Conservation (phyloP, 306 rosid species). For the Arachis hypogaea region DNA sequence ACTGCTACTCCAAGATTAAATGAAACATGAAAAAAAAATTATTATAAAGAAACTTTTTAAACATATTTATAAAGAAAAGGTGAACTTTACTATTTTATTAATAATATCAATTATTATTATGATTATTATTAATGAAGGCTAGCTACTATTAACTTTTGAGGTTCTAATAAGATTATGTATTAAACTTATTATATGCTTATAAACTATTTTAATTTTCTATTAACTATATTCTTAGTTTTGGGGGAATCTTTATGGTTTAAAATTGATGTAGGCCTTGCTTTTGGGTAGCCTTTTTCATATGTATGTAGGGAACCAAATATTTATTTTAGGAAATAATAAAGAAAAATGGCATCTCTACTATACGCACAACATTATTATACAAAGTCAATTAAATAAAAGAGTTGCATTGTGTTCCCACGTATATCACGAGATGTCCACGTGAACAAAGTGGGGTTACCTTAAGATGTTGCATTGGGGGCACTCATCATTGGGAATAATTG, state of each 20-base stretch:
- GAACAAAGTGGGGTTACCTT: constrained; percentile 60
- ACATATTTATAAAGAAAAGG: no score
- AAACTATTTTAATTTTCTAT: no score
- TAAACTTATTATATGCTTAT: no score
- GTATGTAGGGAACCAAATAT: constrained; percentile 33
- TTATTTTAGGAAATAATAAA: neutral
- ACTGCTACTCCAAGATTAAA: no score
- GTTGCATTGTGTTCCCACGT: constrained; percentile 36
- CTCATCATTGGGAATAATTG: constrained; percentile 53
- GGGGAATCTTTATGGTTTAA: constrained; percentile 49
- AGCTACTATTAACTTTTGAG: no score
- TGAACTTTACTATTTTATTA: no score
- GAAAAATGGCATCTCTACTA: constrained; percentile 6
- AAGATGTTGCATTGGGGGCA: constrained; percentile 35
- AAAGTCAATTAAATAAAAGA: constrained; percentile 21
- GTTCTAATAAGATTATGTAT: no score
- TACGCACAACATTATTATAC: constrained; percentile 9
- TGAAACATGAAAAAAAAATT: no score
- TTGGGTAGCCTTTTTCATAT: constrained; percentile 11
- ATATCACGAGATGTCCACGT: constrained; percentile 88
- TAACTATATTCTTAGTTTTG: constrained; percentile 4
- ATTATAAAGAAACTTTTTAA: no score
- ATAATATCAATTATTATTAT: no score
- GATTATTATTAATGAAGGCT: no score
- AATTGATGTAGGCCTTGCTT: constrained; percentile 33